A percentile compares a stretch with the other conserved stretches of the same genome.
Evolutionary conservation across 768 basidiomycete genomes (phyloP).

Genomic region (Mycena vitilis): DNA sequence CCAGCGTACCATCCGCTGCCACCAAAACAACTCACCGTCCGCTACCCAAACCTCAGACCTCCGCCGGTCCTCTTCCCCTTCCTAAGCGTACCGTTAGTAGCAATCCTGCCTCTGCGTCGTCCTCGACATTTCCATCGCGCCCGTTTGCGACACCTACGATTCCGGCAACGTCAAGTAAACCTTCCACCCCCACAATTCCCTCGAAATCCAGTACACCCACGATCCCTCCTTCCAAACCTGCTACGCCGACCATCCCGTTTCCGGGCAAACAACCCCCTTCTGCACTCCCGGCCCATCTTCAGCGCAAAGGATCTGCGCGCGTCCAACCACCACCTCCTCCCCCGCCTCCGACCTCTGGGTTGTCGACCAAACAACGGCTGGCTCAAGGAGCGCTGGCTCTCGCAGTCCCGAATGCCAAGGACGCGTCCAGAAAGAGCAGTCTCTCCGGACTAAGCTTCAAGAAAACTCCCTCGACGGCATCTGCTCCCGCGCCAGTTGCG

Average conservation of each 20-base stretch:
- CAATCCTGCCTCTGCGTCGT: conserved; percentile 28
- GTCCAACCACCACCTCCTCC: background rate
- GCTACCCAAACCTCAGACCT: conserved; percentile 30
- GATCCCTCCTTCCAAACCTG: conserved; percentile 13
- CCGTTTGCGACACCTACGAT: conserved; percentile 9
- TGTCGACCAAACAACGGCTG: conserved; percentile 52
- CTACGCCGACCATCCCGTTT: conserved; percentile 9
- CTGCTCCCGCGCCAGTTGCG: background rate
- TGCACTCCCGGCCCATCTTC: conserved; percentile 12
- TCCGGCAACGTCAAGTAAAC: conserved; percentile 7
- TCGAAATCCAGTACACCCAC: conserved; percentile 13
- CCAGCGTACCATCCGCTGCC: conserved; percentile 22
- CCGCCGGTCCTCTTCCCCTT: conserved; percentile 27
- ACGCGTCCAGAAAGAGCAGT: conserved; percentile 19
- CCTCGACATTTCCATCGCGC: conserved; percentile 10
- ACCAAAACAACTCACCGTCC: conserved; percentile 27
- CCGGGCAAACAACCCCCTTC: background rate
- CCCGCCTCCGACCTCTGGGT: conserved; percentile 30
- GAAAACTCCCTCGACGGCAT: conserved; percentile 40
- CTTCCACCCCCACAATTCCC: conserved; percentile 8
- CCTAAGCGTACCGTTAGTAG: conserved; percentile 38
- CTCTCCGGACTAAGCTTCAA: conserved; percentile 47
- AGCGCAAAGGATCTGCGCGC: conserved; percentile 17
- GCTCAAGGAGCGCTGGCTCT: conserved; percentile 41
- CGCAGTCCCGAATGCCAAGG: conserved; percentile 39